A percentile compares a stretch with the other conserved stretches of the same genome.
Evolutionary conservation across 2,329 filamentous ascomycete genomes (phyloP).

Genomic region (Diaporthe amygdali): DNA sequence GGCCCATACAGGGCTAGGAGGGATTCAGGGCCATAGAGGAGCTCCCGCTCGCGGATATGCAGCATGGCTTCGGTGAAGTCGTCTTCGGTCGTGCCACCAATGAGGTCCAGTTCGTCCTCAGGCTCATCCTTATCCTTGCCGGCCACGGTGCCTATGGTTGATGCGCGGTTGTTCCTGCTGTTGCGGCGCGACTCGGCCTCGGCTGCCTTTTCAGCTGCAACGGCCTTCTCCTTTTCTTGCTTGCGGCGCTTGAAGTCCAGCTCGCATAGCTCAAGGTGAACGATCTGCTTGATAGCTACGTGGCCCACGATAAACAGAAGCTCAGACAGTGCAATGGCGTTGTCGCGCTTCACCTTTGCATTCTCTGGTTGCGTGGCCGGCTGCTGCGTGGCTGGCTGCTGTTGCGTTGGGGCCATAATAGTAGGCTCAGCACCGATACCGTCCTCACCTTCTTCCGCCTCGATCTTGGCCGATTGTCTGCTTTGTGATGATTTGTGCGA

Average conservation of each 20-base stretch:
- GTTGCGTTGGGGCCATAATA: conserved; percentile 24
- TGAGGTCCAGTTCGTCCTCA: conserved; percentile 91
- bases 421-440: conserved; percentile 26
- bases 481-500: conserved; percentile 33
- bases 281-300: conserved; percentile 98
- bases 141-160: conserved; percentile 29
- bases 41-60: conserved; percentile 82
- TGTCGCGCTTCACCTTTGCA: conserved; percentile 60
- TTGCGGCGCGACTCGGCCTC: conserved; percentile 35
- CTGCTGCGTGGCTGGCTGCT: conserved; percentile 23
- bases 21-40: conserved; percentile 82
- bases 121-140: conserved; percentile 64
- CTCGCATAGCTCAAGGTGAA: conserved; percentile 96
- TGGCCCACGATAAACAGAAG: conserved; percentile 95
- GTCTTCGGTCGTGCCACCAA: conserved; percentile 94
- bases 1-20: conserved; percentile 91
- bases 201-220: conserved; percentile 50
- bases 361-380: not conserved
- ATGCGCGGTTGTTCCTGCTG: conserved; percentile 34
- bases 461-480: conserved; percentile 37
- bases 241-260: conserved; percentile 97
- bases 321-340: conserved; percentile 81
- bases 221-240: conserved; percentile 80
- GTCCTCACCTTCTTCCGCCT: conserved; percentile 29
- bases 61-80: conserved; percentile 89